These are phyloP conservation scores for Aspergillus arachidicola DNA, from an alignment of 2,329 filamentous ascomycete species.

Conservation along the genomic window DNA sequence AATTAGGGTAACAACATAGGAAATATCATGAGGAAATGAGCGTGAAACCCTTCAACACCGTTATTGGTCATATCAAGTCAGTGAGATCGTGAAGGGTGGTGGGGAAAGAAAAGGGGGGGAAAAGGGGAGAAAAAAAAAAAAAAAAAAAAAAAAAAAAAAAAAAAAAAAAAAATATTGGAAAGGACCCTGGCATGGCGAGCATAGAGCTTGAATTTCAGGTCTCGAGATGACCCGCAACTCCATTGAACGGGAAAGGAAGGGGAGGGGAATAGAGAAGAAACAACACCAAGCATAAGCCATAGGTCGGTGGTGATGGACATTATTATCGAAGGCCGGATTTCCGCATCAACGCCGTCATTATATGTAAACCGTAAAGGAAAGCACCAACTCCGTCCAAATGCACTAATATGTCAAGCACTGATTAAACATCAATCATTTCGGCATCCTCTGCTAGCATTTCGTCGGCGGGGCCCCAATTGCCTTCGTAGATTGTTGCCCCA, in stretches of 20 bases:
- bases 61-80: slow-evolving; percentile 4
- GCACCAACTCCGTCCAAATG: slow-evolving; percentile 38
- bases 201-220: slow-evolving; percentile 8
- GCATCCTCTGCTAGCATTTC: slow-evolving; percentile 60
- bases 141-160: background rate
- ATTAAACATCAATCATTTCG: slow-evolving; percentile 65
- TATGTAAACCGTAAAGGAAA: slow-evolving; percentile 28
- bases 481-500: slow-evolving; percentile 93
- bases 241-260: slow-evolving; percentile 5
- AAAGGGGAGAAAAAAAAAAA: background rate
- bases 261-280: background rate
- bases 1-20: slow-evolving; percentile 18
- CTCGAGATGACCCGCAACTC: background rate
- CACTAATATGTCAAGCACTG: slow-evolving; percentile 30
- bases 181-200: background rate
- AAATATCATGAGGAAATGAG: slow-evolving; percentile 18
- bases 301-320: slow-evolving; percentile 13
- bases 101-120: background rate
- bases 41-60: slow-evolving; percentile 11
- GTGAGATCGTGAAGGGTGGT: slow-evolving; percentile 8
- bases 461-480: slow-evolving; percentile 85
- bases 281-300: slow-evolving; percentile 1
- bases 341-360: slow-evolving; percentile 27
- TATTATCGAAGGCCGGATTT: slow-evolving; percentile 19
- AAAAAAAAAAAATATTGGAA: background rate